Evolutionary conservation across 768 basidiomycete species (phyloP), one percentile per base, ranked within the genome.

Genomic region (Boletellus emodensis): DNA sequence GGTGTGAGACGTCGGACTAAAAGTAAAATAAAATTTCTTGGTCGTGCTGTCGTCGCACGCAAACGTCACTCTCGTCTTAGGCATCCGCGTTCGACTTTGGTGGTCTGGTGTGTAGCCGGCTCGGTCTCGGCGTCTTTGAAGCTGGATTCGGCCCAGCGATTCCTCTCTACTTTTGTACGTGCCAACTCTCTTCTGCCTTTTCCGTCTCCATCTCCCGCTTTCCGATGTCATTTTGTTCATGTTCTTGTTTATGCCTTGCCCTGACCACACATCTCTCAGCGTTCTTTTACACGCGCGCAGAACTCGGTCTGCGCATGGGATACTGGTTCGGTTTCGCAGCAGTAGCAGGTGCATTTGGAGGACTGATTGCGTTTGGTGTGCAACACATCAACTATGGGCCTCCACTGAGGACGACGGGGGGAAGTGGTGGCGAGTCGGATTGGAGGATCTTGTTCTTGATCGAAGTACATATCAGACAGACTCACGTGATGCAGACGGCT

Each of bases 291-390:
- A 90, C 87, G 1, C 85, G 80, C 58, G 57, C 73, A 5, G 88
- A 90, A 61, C 75, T 90, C 57, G 88, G 88, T 26, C 66, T 86
- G 42, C 80, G 88, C 71, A 78, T 85, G 77, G 87, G 85, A 2
- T 81, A 87, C 58, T 90, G 87, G 85, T 91, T 90, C 53, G 85
- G 85, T 9, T 91, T 90, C 61, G 87, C 89, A 5, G 87, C 89
- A 3, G 80, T 89, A 4, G 86, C 90, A 4, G 89, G 89, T 20
- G 90, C 90, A 6, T 91, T 91, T 52, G 87, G 88, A 13, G 89
- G 90, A n/a, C 69, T 90, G 40, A 79, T 92, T 37, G 88, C 90
- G 3, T 91, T 86, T 54, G 90, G 87, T 1, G 73, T 91, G 10
- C 85, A 88, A 56, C 78, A 88, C 60, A 80, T 51, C 83, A 81